Base-by-base conservation (phyloP, 2,329 filamentous ascomycete genomes). In the Cordyceps cicadae region DNA sequence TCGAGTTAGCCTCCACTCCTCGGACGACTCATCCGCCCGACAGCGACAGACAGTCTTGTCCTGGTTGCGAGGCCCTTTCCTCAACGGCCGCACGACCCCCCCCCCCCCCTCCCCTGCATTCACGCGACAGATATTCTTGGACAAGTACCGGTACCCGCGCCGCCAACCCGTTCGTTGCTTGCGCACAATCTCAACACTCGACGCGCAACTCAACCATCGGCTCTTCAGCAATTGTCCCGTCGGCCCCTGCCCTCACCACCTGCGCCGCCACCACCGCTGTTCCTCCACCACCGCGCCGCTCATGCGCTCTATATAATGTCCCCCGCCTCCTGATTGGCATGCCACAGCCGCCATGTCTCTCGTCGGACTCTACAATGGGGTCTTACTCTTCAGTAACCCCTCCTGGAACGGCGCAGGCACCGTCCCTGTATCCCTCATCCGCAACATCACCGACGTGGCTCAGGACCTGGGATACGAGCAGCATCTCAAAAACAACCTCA, bases 341-440 rank as follows among this genome's bases (percentile, higher is more conserved):
- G 60, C 54, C 54, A 45, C 49, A 43, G 56, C 55, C 55, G 55
- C 50, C 49, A 62, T 62, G 60, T 62, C 77, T 72, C 76, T 79
- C 71, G 72, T 72, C 70, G 74, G 77, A 72, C 74, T 79, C 72
- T 74, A 74, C 75, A 79, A 79, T 77, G 75, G 75, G 71, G 75
- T 79, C 77, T 78, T 84, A 70, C 75, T 85, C 63, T 83, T 85
- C 71, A 85, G 79, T 72, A 84, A 84, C 70, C 82, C 82, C 34
- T 77, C 76, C 60, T 84, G 79, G 77, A 74, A 73, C 58, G 79
- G 79, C 65, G 75, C 75, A 59, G 75, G 74, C 63, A 78, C 77
- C 24, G 72, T 80, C 59, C 77, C 81, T 46, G 81, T 77, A 64
- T 83, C 80, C 60, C 76, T 84, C 63, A 77, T 84, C 64, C 74